Conservation (phyloP, 2,329 filamentous ascomycete genomes). For the Fusarium tricinctum region DNA sequence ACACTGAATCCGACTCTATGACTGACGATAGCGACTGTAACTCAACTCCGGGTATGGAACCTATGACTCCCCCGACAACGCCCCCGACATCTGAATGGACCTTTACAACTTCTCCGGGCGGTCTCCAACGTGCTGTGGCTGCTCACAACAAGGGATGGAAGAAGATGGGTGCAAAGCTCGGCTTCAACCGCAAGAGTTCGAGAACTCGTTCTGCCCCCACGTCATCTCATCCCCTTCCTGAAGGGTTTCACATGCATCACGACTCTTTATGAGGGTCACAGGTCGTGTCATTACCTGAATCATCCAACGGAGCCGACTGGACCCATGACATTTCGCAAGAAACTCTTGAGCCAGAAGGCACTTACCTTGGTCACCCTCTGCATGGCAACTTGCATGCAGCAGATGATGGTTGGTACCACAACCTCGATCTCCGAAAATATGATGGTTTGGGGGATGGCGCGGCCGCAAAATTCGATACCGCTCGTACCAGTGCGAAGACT, state of each 20-base stretch:
- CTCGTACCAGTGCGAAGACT: slow-evolving; percentile 28
- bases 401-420: slow-evolving; percentile 41
- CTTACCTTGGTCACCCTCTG: slow-evolving; percentile 62
- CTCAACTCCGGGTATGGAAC: slow-evolving; percentile 70
- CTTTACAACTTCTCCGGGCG: slow-evolving; percentile 66
- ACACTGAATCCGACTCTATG: slow-evolving; percentile 64
- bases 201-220: slow-evolving; percentile 60
- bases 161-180: slow-evolving; percentile 73
- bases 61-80: slow-evolving; percentile 81
- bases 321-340: slow-evolving; percentile 34
- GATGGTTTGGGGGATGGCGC: slow-evolving; percentile 59
- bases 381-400: slow-evolving; percentile 39
- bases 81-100: slow-evolving; percentile 74
- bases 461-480: slow-evolving; percentile 62
- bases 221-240: slow-evolving; percentile 59
- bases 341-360: slow-evolving; percentile 58
- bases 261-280: slow-evolving; percentile 70
- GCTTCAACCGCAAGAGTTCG: slow-evolving; percentile 67
- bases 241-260: slow-evolving; percentile 53
- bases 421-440: slow-evolving; percentile 40
- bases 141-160: slow-evolving; percentile 73
- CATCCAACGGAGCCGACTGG: slow-evolving; percentile 49
- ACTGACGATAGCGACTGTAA: slow-evolving; percentile 76
- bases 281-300: slow-evolving; percentile 66
- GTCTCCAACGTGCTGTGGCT: slow-evolving; percentile 67